These are phyloP conservation scores for Naganishia vishniacii DNA, from an alignment of 768 basidiomycete species.

Conservation along the genomic window DNA sequence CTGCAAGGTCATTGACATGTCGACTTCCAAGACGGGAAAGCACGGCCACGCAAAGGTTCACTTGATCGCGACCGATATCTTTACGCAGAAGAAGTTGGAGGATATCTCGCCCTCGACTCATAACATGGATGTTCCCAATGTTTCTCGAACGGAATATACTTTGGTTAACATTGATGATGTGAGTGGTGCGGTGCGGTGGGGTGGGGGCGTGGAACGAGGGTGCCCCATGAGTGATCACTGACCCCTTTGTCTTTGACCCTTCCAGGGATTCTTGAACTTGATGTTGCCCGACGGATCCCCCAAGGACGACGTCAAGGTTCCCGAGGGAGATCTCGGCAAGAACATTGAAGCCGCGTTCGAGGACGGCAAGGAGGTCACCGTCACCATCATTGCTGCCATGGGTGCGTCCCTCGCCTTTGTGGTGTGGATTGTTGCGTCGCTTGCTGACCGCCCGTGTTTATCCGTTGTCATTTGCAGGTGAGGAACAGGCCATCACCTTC, in stretches of 20 bases:
- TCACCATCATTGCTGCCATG: constrained; percentile 66
- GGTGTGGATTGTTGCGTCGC: neutral
- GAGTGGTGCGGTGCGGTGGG: constrained; percentile 26
- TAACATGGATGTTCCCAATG: constrained; percentile 99
- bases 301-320: constrained; percentile 93
- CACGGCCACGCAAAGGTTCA: constrained; percentile 99
- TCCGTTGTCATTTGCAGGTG: constrained; percentile 44
- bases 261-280: constrained; percentile 78
- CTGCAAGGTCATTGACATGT: constrained; percentile 79
- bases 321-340: constrained; percentile 73
- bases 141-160: constrained; percentile 79
- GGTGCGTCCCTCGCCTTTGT: constrained; percentile 41
- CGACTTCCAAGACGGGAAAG: constrained; percentile 97
- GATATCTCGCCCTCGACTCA: constrained; percentile 63
- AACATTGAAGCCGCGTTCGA: constrained; percentile 69
- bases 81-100: constrained; percentile 94
- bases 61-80: constrained; percentile 95
- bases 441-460: constrained; percentile 20
- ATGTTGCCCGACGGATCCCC: constrained; percentile 70
- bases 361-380: constrained; percentile 75
- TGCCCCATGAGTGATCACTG: constrained; percentile 16
- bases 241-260: no score
- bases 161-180: constrained; percentile 86
- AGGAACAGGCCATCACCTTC: constrained; percentile 81
- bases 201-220: neutral